Conservation (phyloP, 495 filamentous ascomycete species). For the Xylaria sp. region DNA sequence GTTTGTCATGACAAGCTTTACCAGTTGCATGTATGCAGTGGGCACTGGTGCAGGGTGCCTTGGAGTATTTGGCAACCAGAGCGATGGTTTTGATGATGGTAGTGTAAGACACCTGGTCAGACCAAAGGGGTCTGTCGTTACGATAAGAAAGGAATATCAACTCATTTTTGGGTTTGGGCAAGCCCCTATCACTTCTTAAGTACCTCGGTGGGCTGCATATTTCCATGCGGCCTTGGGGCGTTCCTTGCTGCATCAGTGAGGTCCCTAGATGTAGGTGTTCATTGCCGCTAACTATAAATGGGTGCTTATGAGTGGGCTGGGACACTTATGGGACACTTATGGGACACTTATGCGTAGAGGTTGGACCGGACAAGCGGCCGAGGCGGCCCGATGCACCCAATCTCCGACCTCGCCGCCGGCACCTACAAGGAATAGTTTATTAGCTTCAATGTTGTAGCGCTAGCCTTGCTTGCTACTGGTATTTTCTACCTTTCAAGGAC, state of each 20-base stretch:
- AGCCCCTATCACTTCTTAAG: neutral
- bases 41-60: too few relatives aligned
- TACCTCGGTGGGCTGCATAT: constrained; percentile 17
- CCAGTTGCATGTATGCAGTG: too few relatives aligned
- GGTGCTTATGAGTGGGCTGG: too few relatives aligned
- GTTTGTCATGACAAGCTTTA: too few relatives aligned
- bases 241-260: constrained; percentile 11
- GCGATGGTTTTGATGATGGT: neutral
- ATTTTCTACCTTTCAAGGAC: neutral
- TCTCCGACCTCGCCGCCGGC: constrained; percentile 1
- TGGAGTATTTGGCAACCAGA: neutral
- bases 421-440: too few relatives aligned
- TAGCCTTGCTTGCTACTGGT: too few relatives aligned
- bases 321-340: too few relatives aligned
- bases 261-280: neutral
- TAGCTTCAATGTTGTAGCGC: too few relatives aligned
- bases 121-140: neutral
- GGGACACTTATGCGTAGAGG: too few relatives aligned
- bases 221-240: neutral
- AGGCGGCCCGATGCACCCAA: constrained; percentile 11
- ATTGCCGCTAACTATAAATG: neutral
- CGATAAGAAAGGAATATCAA: neutral
- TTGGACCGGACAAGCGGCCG: constrained; percentile 9
- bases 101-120: neutral
- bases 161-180: neutral